These are phyloP conservation scores for Mentha longifolia DNA, from an alignment of 257 asterid species.

Conservation along the genomic window DNA sequence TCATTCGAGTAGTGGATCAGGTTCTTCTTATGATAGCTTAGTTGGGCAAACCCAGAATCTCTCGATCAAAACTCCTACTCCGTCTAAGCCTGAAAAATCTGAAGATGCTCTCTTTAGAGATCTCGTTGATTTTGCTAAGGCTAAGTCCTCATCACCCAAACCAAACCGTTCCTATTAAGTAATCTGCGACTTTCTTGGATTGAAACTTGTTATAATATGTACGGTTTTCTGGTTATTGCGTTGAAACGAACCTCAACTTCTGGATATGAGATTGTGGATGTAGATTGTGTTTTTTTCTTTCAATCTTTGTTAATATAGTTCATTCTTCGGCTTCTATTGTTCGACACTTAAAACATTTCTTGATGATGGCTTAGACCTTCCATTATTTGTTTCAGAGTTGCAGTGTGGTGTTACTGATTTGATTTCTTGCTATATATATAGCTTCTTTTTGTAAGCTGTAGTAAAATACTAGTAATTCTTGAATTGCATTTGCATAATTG, in stretches of 20 bases:
- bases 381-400: background rate
- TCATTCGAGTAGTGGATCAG: slow-evolving; percentile 57
- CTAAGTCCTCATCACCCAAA: slow-evolving; percentile 89
- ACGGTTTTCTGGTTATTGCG: slow-evolving; percentile 27
- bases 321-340: slow-evolving; percentile 12
- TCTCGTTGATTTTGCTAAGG: slow-evolving; percentile 87
- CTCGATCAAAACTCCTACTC: slow-evolving; percentile 59
- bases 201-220: slow-evolving; percentile 32
- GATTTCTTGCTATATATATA: background rate
- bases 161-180: slow-evolving; percentile 63
- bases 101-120: slow-evolving; percentile 90
- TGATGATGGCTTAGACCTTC: background rate
- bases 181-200: slow-evolving; percentile 36
- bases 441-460: background rate
- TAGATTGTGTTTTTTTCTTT: slow-evolving; percentile 18
- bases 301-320: slow-evolving; percentile 1
- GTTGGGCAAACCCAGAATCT: slow-evolving; percentile 78
- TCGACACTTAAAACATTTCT: background rate
- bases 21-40: slow-evolving; percentile 70
- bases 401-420: background rate
- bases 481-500: background rate
- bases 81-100: slow-evolving; percentile 64
- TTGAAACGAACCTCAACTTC: slow-evolving; percentile 33
- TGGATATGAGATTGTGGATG: slow-evolving; percentile 45
- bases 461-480: background rate